These are phyloP conservation scores for Sorghum bicolor DNA, from an alignment of 176 grass and related monocot genomes.

Conservation along the genomic window DNA sequence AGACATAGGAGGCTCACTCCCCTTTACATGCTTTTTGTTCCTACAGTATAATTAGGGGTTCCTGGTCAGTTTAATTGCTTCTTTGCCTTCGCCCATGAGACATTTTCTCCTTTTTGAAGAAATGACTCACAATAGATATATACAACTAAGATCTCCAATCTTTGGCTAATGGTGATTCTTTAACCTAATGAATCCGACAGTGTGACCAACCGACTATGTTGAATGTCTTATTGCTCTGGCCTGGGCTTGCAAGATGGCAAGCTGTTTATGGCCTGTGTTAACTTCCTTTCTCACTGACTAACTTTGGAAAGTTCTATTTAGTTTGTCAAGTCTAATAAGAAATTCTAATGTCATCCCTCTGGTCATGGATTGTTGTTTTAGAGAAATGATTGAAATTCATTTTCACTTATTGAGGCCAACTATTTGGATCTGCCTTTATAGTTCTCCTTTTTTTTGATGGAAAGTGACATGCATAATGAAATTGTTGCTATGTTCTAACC, in stretches of 20 bases:
- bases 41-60: neutral
- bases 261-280: neutral
- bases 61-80: neutral
- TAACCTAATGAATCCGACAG: neutral
- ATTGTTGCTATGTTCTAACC: constrained; percentile 1
- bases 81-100: neutral
- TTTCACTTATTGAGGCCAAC: neutral
- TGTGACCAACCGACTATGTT: neutral
- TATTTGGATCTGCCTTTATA: neutral
- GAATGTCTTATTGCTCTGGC: neutral
- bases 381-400: neutral
- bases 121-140: neutral
- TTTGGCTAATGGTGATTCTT: neutral
- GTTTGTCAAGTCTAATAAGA: neutral
- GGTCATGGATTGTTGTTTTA: neutral
- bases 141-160: neutral
- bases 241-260: neutral
- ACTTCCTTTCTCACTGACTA: neutral
- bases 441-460: neutral
- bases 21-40: too few relatives aligned
- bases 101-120: neutral
- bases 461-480: neutral
- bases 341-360: neutral
- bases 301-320: neutral
- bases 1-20: neutral